Percentiles rank a stretch among this genome's conserved stretches.
Conservation (phyloP, 768 basidiomycete species). For the Tricholoma saponaceum region DNA sequence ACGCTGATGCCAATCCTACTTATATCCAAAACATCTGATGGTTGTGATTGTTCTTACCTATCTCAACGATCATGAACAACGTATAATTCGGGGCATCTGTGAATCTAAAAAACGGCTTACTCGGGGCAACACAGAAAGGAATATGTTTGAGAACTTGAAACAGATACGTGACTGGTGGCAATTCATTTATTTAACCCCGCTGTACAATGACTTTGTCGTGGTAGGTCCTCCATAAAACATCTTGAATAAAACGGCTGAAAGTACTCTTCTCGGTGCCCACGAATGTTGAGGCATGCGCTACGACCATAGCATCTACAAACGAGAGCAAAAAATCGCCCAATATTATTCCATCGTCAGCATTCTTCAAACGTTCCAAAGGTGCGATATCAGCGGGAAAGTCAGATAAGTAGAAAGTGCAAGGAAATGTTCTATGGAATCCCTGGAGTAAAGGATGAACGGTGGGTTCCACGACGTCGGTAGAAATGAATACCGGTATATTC, state of each 20-base stretch:
- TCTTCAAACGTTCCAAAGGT: constrained; percentile 32
- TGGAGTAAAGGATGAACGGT: constrained; percentile 37
- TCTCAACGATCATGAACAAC: too few relatives aligned
- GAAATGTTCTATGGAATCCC: constrained; percentile 50
- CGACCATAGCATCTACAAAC: constrained; percentile 69
- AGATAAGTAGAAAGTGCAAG: constrained; percentile 55
- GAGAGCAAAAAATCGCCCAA: constrained; percentile 50
- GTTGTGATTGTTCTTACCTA: neutral
- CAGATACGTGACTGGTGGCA: neutral
- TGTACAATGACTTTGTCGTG: constrained; percentile 49
- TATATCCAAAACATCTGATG: constrained; percentile 12
- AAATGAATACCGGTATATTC: constrained; percentile 61
- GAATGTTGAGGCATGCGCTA: constrained; percentile 50
- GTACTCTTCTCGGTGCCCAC: constrained; percentile 75
- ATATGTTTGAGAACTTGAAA: neutral
- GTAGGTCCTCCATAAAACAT: constrained; percentile 62
- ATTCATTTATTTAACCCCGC: constrained; percentile 30
- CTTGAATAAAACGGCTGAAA: constrained; percentile 65
- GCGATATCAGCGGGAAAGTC: constrained; percentile 39
- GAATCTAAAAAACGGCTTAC: neutral
- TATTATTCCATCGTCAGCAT: constrained; percentile 43
- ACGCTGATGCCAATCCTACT: neutral
- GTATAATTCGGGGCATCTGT: neutral
- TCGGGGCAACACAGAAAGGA: neutral
- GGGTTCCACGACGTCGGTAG: constrained; percentile 52